Evolutionary conservation across 2,329 filamentous ascomycete genomes (phyloP).

Genomic region (Hypoxylon sp.): DNA sequence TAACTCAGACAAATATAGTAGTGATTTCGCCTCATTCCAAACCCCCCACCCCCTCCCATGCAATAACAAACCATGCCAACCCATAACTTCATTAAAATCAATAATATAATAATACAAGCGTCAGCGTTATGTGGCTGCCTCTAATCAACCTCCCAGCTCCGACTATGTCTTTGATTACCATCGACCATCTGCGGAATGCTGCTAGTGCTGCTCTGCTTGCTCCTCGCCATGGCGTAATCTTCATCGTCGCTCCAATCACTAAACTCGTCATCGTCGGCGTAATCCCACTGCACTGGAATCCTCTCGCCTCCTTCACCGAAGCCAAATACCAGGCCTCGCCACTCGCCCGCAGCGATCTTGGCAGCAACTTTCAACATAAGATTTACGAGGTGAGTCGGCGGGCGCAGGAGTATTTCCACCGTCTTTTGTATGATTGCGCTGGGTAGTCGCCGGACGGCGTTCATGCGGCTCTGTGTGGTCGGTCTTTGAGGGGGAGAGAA

Average conservation of each 20-base stretch:
- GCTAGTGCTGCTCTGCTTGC: constrained; percentile 42
- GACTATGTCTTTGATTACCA: constrained; percentile 45
- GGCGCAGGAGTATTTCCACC: constrained; percentile 80
- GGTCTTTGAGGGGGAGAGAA: constrained; percentile 65
- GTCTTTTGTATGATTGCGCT: constrained; percentile 82
- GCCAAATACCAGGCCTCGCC: constrained; percentile 72
- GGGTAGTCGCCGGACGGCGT: constrained; percentile 67
- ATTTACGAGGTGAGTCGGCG: constrained; percentile 82
- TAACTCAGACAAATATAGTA: constrained; percentile 12
- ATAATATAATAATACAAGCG: constrained; percentile 31
- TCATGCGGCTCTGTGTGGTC: constrained; percentile 58
- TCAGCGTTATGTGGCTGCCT: not conserved
- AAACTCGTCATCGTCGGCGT: constrained; percentile 70
- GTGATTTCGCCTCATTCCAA: constrained; percentile 20
- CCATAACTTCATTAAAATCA: constrained; percentile 36
- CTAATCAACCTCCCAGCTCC: constrained; percentile 56
- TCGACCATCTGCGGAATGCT: constrained; percentile 27
- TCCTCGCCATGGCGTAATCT: constrained; percentile 50
- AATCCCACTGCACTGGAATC: constrained; percentile 74
- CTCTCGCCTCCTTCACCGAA: constrained; percentile 67
- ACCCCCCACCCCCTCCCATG: constrained; percentile 23
- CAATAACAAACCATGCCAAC: constrained; percentile 30
- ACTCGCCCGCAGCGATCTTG: constrained; percentile 76
- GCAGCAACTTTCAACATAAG: constrained; percentile 87
- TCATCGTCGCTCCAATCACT: constrained; percentile 70